These are phyloP conservation scores for Aegilops bicornis DNA, from an alignment of 176 grass and related monocot species.

Conservation along the genomic window DNA sequence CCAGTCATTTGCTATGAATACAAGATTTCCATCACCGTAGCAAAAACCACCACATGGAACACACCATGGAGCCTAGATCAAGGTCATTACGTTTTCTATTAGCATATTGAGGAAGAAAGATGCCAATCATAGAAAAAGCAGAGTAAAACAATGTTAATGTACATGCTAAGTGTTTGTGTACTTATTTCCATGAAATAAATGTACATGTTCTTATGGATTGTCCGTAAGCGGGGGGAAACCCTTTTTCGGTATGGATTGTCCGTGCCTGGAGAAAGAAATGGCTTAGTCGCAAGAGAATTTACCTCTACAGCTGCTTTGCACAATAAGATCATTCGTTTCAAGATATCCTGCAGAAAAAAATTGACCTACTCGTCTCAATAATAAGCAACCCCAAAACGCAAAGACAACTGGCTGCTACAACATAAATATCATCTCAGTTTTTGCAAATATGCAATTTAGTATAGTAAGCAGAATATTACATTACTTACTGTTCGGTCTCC, in stretches of 20 bases:
- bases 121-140: slow-evolving; percentile 3
- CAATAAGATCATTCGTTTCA: slow-evolving; percentile 88
- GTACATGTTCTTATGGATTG: neutral
- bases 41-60: slow-evolving; percentile 89
- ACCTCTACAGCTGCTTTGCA: slow-evolving; percentile 96
- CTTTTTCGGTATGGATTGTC: neutral
- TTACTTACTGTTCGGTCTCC: slow-evolving; percentile 75
- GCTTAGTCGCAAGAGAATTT: slow-evolving; percentile 23
- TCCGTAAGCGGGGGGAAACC: neutral
- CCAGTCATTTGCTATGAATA: slow-evolving; percentile 98
- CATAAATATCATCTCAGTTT: slow-evolving; percentile 21
- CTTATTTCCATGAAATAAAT: neutral
- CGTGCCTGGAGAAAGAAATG: neutral
- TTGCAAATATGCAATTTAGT: slow-evolving; percentile 26
- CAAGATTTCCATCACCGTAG: slow-evolving; percentile 93
- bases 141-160: neutral
- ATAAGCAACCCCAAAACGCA: slow-evolving; percentile 3
- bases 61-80: slow-evolving; percentile 76
- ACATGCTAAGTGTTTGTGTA: neutral
- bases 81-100: slow-evolving; percentile 25
- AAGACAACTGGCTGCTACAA: slow-evolving; percentile 20
- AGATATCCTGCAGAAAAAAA: slow-evolving; percentile 69
- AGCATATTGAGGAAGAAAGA: slow-evolving; percentile 13
- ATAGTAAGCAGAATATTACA: slow-evolving; percentile 26
- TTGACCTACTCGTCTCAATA: slow-evolving; percentile 23